Evolutionary conservation across 1,284 basidiomycete species (phyloP).

Genomic region (Leucoagaricus sp.): DNA sequence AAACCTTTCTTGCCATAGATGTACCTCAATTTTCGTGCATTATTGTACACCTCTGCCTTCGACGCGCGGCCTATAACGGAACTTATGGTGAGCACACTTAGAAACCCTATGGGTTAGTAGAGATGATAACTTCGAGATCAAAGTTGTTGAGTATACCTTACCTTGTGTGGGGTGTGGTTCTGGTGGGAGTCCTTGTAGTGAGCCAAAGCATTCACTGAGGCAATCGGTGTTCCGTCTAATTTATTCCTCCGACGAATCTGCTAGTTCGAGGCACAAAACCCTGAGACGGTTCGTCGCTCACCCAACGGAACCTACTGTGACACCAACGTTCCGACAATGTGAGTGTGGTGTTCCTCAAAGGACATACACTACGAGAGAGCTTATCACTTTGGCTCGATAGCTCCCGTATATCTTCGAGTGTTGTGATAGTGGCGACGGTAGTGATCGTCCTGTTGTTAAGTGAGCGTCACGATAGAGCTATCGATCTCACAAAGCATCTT

Average conservation of each 20-base stretch:
- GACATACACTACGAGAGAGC: not conserved
- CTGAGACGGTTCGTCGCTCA: constrained; percentile 7
- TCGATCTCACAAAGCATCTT: not conserved
- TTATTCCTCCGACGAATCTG: not conserved
- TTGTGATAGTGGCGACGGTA: constrained; percentile 12
- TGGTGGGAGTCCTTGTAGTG: constrained; percentile 17
- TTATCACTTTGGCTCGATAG: not conserved
- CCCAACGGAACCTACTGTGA: constrained; percentile 17
- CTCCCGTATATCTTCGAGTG: constrained; percentile 11
- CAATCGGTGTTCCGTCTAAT: not conserved
- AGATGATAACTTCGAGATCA: not conserved
- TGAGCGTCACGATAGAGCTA: not conserved
- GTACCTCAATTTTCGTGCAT: constrained; percentile 16
- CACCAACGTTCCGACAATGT: constrained; percentile 12
- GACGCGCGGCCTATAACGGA: constrained; percentile 14
- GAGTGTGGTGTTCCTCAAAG: not conserved
- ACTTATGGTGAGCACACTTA: constrained; percentile 11
- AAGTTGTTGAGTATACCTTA: constrained; percentile 19
- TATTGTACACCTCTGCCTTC: constrained; percentile 12
- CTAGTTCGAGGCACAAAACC: constrained; percentile 14
- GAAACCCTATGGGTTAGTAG: not conserved
- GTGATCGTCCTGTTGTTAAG: constrained; percentile 10
- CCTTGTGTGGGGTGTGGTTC: constrained; percentile 16
- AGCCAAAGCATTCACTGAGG: not conserved
- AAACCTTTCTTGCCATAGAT: constrained; percentile 16